A percentile compares a stretch with the other conserved stretches of the same genome.
phyloP scores from a whole-genome alignment of 192 early-diverging fungal species.

The Mortierella claussenii region DNA sequence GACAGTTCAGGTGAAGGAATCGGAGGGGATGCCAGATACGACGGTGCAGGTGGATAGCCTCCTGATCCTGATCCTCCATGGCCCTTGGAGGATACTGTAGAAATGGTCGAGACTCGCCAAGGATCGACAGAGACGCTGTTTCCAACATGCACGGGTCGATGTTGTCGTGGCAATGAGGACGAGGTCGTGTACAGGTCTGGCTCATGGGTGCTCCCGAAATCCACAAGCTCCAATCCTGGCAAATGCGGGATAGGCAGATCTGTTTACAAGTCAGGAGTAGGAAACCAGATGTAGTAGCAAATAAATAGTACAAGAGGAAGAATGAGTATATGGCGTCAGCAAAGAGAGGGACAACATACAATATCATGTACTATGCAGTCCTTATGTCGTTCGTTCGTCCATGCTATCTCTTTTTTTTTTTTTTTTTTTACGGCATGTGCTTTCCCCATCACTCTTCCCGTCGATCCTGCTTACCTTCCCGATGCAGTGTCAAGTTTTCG shows the following conservation, averaged over 20 bases:
- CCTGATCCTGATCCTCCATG: slow-evolving; percentile 22
- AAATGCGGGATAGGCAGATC: slow-evolving; percentile 72
- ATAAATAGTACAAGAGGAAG: neutral
- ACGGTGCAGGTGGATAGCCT: slow-evolving; percentile 37
- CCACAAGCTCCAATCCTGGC: slow-evolving; percentile 61
- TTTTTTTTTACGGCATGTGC: no score
- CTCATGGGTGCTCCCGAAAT: slow-evolving; percentile 47
- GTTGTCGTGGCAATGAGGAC: slow-evolving; percentile 18
- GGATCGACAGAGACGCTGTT: slow-evolving; percentile 58
- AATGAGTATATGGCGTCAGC: neutral
- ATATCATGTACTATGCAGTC: neutral
- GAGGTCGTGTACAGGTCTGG: slow-evolving; percentile 17
- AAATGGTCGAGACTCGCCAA: slow-evolving; percentile 56
- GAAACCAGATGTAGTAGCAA: no score
- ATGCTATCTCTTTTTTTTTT: slow-evolving; percentile 4
- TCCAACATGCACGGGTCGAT: slow-evolving; percentile 37
- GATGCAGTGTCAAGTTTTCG: slow-evolving; percentile 71
- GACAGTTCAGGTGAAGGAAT: slow-evolving; percentile 8
- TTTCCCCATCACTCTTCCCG: neutral
- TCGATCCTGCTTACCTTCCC: slow-evolving; percentile 58
- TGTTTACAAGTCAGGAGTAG: slow-evolving; percentile 13
- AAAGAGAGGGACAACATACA: neutral
- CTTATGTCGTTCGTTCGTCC: no score
- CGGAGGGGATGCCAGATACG: slow-evolving; percentile 52
- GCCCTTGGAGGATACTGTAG: neutral